Conservation (phyloP, 768 basidiomycete species). For the Tylopilus sp. region DNA sequence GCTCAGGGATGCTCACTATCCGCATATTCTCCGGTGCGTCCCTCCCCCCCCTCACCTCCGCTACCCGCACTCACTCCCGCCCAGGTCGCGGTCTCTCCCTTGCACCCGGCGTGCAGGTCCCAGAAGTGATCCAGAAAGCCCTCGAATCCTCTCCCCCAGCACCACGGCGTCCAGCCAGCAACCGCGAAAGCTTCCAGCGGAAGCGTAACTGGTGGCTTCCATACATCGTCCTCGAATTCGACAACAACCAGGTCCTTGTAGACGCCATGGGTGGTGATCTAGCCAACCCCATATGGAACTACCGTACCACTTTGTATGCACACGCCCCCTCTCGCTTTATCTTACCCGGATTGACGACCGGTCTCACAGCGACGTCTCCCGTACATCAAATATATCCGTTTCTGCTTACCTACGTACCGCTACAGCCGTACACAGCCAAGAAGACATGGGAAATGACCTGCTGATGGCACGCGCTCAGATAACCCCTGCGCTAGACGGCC, state of each 20-base stretch:
- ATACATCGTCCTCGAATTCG: slow-evolving; percentile 95
- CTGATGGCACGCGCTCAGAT: slow-evolving; percentile 92
- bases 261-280: slow-evolving; percentile 97
- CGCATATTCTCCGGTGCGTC: slow-evolving; percentile 86
- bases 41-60: slow-evolving; percentile 17
- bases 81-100: slow-evolving; percentile 78
- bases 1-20: slow-evolving; percentile 92
- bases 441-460: slow-evolving; percentile 97
- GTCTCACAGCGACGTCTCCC: slow-evolving; percentile 82
- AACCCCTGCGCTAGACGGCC: slow-evolving; percentile 76
- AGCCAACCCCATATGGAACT: slow-evolving; percentile 89
- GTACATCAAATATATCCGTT: slow-evolving; percentile 87
- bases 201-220: slow-evolving; percentile 95
- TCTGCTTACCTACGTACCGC: slow-evolving; percentile 89
- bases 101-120: slow-evolving; percentile 73
- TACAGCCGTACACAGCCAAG: slow-evolving; percentile 64
- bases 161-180: slow-evolving; percentile 56
- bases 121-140: slow-evolving; percentile 81
- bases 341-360: slow-evolving; percentile 3
- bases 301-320: slow-evolving; percentile 89
- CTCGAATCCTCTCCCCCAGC: slow-evolving; percentile 59
- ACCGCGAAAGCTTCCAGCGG: slow-evolving; percentile 89
- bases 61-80: background rate
- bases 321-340: background rate
- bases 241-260: slow-evolving; percentile 95